phyloP scores from a whole-genome alignment of 352 stramenopile species.

The Globisporangium viniferum region DNA sequence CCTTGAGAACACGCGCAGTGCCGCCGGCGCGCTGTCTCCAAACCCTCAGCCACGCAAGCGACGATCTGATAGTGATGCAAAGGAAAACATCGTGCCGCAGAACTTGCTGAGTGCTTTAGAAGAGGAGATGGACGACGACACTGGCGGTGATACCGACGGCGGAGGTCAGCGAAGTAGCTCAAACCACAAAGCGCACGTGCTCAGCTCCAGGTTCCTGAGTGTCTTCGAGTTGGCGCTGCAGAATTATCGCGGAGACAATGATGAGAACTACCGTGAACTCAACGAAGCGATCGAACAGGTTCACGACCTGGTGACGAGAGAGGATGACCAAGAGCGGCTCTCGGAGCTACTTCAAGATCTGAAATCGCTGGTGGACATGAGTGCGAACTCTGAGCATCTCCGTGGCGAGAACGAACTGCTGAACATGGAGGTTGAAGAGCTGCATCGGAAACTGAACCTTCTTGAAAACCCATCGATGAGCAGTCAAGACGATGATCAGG shows the following conservation, averaged over 20 bases:
- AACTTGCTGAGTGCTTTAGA: conserved; percentile 21
- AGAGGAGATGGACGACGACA: conserved; percentile 11
- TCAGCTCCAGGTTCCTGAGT: conserved; percentile 29
- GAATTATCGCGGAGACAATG: conserved; percentile 21
- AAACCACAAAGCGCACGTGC: neutral
- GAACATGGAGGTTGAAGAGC: conserved; percentile 41
- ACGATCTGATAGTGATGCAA: conserved; percentile 18
- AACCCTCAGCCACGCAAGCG: conserved; percentile 33
- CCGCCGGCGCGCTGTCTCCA: conserved; percentile 18
- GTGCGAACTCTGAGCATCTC: conserved; percentile 21
- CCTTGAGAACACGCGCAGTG: conserved; percentile 10
- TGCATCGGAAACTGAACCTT: conserved; percentile 21
- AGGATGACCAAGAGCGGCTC: conserved; percentile 23
- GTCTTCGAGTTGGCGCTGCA: conserved; percentile 33
- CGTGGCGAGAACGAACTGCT: conserved; percentile 37
- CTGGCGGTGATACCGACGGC: neutral
- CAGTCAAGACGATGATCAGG: conserved; percentile 11
- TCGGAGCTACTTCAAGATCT: conserved; percentile 34
- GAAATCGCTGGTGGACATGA: conserved; percentile 22
- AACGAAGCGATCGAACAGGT: conserved; percentile 23
- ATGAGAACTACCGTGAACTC: conserved; percentile 18
- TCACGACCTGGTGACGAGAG: conserved; percentile 19
- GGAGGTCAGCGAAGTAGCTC: neutral
- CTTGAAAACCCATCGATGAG: conserved; percentile 4
- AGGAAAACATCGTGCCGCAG: conserved; percentile 54